Evolutionary conservation across 108 stramenopile genomes (phyloP).

Genomic region (Conticribra guillardii): DNA sequence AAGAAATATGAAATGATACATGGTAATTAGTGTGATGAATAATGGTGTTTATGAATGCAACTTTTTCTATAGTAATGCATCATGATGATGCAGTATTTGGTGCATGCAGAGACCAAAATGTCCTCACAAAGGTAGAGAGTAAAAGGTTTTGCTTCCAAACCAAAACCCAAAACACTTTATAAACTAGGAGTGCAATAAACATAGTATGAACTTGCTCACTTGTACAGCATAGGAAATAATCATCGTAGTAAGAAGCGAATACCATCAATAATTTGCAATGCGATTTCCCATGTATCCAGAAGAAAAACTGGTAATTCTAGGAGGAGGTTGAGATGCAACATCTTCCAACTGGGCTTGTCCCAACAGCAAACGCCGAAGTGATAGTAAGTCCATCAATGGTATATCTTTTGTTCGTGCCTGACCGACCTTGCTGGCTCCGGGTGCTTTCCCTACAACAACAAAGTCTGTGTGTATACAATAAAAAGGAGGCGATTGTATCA

Average conservation of each 20-base stretch:
- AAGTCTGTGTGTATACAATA: constrained; percentile 19
- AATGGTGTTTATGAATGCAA: too few species aligned
- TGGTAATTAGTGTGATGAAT: too few species aligned
- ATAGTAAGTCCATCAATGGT: constrained; percentile 35
- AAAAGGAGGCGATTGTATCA: neutral
- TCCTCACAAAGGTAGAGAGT: too few species aligned
- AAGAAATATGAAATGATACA: too few species aligned
- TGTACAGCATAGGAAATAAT: neutral
- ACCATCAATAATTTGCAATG: neutral
- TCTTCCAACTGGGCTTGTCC: constrained; percentile 27
- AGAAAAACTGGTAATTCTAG: constrained; percentile 41
- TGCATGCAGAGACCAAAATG: too few species aligned
- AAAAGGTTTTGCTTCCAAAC: too few species aligned
- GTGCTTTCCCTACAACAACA: constrained; percentile 62
- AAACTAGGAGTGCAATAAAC: too few species aligned
- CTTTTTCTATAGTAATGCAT: too few species aligned
- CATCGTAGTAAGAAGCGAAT: neutral
- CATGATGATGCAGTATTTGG: too few species aligned
- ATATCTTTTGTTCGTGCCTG: constrained; percentile 35
- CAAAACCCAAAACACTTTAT: too few species aligned
- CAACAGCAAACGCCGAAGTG: constrained; percentile 23
- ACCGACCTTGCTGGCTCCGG: constrained; percentile 57
- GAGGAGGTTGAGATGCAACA: constrained; percentile 28
- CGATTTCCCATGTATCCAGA: constrained; percentile 37
- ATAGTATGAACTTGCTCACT: neutral